A percentile compares a stretch with the other conserved stretches of the same genome.
Evolutionary conservation across 2,329 filamentous ascomycete species (phyloP).

Genomic region (Cadophora luteo-olivacea): DNA sequence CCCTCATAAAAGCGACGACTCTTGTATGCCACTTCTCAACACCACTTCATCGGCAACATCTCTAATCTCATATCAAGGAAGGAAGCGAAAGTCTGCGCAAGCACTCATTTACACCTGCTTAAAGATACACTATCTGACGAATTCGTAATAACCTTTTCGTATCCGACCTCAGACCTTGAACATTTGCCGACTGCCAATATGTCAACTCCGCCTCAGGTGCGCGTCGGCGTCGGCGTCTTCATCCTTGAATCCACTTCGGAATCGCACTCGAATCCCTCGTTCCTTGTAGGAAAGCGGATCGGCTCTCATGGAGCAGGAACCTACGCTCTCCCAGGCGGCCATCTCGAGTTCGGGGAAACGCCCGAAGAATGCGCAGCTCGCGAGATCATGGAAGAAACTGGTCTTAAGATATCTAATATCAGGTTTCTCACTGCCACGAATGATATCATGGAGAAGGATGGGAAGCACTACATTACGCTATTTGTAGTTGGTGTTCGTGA

Average conservation of each 20-base stretch:
- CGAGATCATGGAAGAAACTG: slow-evolving; percentile 76
- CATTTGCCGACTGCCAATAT: not conserved
- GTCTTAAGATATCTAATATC: slow-evolving; percentile 58
- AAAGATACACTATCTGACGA: not conserved
- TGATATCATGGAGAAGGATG: slow-evolving; percentile 63
- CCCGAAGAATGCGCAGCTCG: slow-evolving; percentile 67
- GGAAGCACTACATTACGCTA: slow-evolving; percentile 77
- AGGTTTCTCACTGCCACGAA: slow-evolving; percentile 69
- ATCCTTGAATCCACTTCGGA: slow-evolving; percentile 27
- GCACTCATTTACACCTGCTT: too few species aligned
- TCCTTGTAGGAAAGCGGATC: slow-evolving; percentile 32
- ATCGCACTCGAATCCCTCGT: slow-evolving; percentile 22
- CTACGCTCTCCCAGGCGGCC: slow-evolving; percentile 75
- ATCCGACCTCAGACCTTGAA: not conserved
- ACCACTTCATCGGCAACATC: not conserved
- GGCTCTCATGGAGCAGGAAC: slow-evolving; percentile 50
- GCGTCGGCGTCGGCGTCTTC: slow-evolving; percentile 34
- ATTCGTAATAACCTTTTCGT: not conserved
- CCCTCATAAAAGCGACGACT: not conserved
- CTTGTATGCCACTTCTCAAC: not conserved
- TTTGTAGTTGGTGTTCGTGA: slow-evolving; percentile 64
- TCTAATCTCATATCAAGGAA: not conserved
- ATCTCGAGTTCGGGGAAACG: slow-evolving; percentile 73
- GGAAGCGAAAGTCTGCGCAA: too few species aligned
- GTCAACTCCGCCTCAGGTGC: slow-evolving; percentile 21